Conservation (phyloP, 768 basidiomycete species). For the Boletus rubropictus region DNA sequence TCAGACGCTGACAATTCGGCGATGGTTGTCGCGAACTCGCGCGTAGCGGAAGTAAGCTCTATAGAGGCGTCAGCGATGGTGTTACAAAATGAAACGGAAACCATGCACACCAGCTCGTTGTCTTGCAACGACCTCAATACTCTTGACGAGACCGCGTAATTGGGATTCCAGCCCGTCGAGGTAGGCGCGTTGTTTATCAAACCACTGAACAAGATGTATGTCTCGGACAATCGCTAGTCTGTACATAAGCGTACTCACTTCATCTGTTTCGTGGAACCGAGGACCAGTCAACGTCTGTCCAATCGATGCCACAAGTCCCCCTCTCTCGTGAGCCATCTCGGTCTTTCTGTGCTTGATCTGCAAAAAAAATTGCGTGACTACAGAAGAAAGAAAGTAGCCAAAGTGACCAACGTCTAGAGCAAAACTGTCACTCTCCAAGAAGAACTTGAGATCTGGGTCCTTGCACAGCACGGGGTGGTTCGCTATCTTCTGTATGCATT, state of each 20-base stretch:
- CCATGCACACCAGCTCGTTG: constrained; percentile 60
- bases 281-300: constrained; percentile 75
- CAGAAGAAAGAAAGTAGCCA: background rate
- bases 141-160: constrained; percentile 77
- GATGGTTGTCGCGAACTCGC: constrained; percentile 77
- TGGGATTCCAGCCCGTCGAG: constrained; percentile 90
- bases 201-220: constrained; percentile 60
- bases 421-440: constrained; percentile 92
- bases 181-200: constrained; percentile 78
- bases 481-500: constrained; percentile 88
- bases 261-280: constrained; percentile 84
- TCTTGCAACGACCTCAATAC: constrained; percentile 80
- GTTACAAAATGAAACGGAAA: background rate
- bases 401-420: constrained; percentile 67
- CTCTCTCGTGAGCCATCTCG: constrained; percentile 69
- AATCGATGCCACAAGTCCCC: constrained; percentile 79
- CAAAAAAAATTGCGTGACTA: background rate
- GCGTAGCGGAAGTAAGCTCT: constrained; percentile 66
- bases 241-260: constrained; percentile 39
- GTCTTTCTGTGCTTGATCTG: constrained; percentile 87
- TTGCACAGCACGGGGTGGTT: constrained; percentile 87
- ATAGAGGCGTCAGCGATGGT: background rate
- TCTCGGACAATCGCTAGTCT: background rate
- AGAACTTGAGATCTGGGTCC: constrained; percentile 82
- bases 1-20: constrained; percentile 70